phyloP scores from a whole-genome alignment of 2,329 filamentous ascomycete species.

The Massarina eburnea region DNA sequence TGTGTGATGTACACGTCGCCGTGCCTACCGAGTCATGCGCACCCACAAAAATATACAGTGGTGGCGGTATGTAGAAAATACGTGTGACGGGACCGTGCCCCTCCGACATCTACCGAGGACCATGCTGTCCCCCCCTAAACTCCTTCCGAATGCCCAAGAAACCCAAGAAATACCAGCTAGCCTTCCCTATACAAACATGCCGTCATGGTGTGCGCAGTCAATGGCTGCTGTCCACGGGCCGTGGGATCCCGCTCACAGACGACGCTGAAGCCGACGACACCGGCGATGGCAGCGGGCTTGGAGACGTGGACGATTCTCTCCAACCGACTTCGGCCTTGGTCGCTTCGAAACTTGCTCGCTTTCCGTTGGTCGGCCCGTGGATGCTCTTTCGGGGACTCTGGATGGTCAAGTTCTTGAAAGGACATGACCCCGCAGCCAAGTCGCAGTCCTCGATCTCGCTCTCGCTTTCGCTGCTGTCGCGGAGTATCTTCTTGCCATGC shows the following conservation, averaged over 20 bases:
- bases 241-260: slow-evolving; percentile 13
- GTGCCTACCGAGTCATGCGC: not conserved
- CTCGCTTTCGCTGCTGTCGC: slow-evolving; percentile 31
- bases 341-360: slow-evolving; percentile 9
- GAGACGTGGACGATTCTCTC: slow-evolving; percentile 13
- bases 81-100: not conserved
- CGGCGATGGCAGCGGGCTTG: slow-evolving; percentile 1
- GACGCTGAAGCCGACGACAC: slow-evolving; percentile 5
- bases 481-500: slow-evolving; percentile 37
- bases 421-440: slow-evolving; percentile 26
- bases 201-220: not conserved
- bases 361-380: slow-evolving; percentile 5
- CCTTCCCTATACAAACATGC: not conserved
- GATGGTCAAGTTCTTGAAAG: slow-evolving; percentile 32
- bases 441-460: slow-evolving; percentile 30
- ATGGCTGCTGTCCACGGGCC: slow-evolving; percentile 13
- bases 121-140: not conserved
- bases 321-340: slow-evolving; percentile 14
- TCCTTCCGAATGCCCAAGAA: not conserved
- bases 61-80: not conserved
- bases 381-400: slow-evolving; percentile 9
- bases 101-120: not conserved
- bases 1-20: too few relatives aligned
- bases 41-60: not conserved
- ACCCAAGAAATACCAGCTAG: not conserved